These are phyloP conservation scores for Cystobasidium onofrii DNA, from an alignment of 768 basidiomycete genomes.

Conservation along the genomic window DNA sequence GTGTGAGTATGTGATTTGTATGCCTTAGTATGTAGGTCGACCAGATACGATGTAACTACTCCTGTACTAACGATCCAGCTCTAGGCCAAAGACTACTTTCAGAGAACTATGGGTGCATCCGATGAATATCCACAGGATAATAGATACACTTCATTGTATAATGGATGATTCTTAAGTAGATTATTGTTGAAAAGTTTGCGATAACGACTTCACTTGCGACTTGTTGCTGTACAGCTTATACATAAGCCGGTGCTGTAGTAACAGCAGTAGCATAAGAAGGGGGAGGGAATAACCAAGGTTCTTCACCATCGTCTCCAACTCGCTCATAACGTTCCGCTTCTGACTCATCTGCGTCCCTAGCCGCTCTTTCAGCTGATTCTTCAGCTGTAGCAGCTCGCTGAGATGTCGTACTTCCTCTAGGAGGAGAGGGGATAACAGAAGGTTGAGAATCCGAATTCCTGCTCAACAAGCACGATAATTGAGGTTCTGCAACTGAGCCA, in stretches of 20 bases:
- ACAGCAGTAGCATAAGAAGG: slow-evolving; percentile 38
- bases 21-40: too few relatives aligned
- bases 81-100: not conserved
- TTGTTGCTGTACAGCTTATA: not conserved
- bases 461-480: slow-evolving; percentile 36
- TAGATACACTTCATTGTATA: not conserved
- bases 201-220: not conserved
- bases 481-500: slow-evolving; percentile 42
- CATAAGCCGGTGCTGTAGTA: slow-evolving; percentile 36
- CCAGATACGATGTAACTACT: not conserved
- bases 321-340: slow-evolving; percentile 39
- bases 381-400: slow-evolving; percentile 19
- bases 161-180: too few relatives aligned
- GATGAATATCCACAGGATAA: not conserved
- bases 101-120: not conserved
- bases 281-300: slow-evolving; percentile 40
- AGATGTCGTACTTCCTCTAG: not conserved
- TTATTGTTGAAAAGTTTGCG: too few relatives aligned
- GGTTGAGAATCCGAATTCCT: not conserved
- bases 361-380: slow-evolving; percentile 27
- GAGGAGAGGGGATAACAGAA: slow-evolving; percentile 7
- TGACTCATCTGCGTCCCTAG: slow-evolving; percentile 35
- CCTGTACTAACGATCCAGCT: not conserved
- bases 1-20: too few relatives aligned
- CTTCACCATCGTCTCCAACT: slow-evolving; percentile 37